phyloP scores from a whole-genome alignment of 345 rosid species.

The Limnanthes douglasii region DNA sequence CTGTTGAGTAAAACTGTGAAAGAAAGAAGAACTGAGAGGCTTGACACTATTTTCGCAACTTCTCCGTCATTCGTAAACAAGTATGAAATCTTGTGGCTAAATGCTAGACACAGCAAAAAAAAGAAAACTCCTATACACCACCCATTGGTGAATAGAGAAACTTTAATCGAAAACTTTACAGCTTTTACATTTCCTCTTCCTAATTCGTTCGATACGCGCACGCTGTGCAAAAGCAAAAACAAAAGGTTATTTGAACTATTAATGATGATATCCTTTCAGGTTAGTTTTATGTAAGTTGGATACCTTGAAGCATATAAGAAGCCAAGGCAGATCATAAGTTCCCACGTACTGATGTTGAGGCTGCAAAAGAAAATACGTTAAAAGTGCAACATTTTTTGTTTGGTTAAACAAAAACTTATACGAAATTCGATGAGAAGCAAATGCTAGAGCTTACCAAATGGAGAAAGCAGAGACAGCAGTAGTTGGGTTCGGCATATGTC shows the following conservation, averaged over 20 bases:
- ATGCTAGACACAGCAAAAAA: slow-evolving; percentile 20
- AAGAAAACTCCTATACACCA: slow-evolving; percentile 28
- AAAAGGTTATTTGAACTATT: neutral
- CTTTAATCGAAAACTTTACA: slow-evolving; percentile 37
- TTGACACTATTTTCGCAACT: slow-evolving; percentile 27
- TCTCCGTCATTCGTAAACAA: slow-evolving; percentile 19
- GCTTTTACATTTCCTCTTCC: slow-evolving; percentile 44
- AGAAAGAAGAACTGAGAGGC: slow-evolving; percentile 41
- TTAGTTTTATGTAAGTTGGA: neutral
- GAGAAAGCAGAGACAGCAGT: slow-evolving; percentile 64
- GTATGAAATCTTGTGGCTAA: slow-evolving; percentile 24
- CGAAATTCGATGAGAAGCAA: too few species aligned
- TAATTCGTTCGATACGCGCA: slow-evolving; percentile 53
- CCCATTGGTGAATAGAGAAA: too few species aligned
- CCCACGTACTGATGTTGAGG: slow-evolving; percentile 25
- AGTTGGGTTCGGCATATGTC: slow-evolving; percentile 47
- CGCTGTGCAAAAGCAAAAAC: slow-evolving; percentile 12
- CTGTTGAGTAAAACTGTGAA: slow-evolving; percentile 50
- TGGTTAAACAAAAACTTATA: too few species aligned
- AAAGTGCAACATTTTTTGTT: too few species aligned
- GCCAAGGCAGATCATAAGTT: slow-evolving; percentile 39
- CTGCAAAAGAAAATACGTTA: too few species aligned
- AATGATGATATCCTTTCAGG: neutral
- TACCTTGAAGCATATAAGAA: slow-evolving; percentile 43
- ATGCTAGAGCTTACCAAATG: slow-evolving; percentile 47